These are phyloP conservation scores for Lophiostoma macrostomum DNA, from an alignment of 495 filamentous ascomycete species.

Conservation along the genomic window DNA sequence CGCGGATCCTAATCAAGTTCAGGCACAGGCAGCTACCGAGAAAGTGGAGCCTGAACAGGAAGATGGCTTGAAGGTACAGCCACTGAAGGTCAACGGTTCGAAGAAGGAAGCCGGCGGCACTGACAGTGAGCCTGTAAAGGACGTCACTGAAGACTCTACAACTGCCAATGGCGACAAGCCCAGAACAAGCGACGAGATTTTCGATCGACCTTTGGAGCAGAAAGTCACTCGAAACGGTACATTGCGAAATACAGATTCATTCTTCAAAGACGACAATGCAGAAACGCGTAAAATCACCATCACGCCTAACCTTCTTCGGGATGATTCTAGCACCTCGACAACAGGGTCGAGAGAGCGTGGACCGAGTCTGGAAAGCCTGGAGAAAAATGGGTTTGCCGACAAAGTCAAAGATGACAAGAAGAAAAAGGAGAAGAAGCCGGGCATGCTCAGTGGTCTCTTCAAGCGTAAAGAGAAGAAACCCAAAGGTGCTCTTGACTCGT, in stretches of 20 bases:
- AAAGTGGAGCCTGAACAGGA: slow-evolving; percentile 32
- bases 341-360: slow-evolving; percentile 60
- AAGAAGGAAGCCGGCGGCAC: slow-evolving; percentile 24
- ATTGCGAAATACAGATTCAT: slow-evolving; percentile 84
- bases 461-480: slow-evolving; percentile 89
- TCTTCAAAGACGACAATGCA: slow-evolving; percentile 92
- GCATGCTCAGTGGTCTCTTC: slow-evolving; percentile 92
- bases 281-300: slow-evolving; percentile 97
- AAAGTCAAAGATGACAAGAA: slow-evolving; percentile 75
- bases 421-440: slow-evolving; percentile 85
- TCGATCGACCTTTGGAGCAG: slow-evolving; percentile 46
- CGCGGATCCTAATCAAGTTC: slow-evolving; percentile 41
- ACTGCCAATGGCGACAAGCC: slow-evolving; percentile 8
- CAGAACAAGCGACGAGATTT: slow-evolving; percentile 63
- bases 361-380: slow-evolving; percentile 53
- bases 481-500: slow-evolving; percentile 50
- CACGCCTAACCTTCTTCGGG: slow-evolving; percentile 89
- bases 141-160: slow-evolving; percentile 20
- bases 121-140: slow-evolving; percentile 9
- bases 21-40: slow-evolving; percentile 33
- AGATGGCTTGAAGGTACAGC: slow-evolving; percentile 31
- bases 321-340: slow-evolving; percentile 63
- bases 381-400: slow-evolving; percentile 54
- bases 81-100: slow-evolving; percentile 32
- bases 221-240: slow-evolving; percentile 71